phyloP scores from a whole-genome alignment of 768 basidiomycete genomes.

The Collybia mongolica region DNA sequence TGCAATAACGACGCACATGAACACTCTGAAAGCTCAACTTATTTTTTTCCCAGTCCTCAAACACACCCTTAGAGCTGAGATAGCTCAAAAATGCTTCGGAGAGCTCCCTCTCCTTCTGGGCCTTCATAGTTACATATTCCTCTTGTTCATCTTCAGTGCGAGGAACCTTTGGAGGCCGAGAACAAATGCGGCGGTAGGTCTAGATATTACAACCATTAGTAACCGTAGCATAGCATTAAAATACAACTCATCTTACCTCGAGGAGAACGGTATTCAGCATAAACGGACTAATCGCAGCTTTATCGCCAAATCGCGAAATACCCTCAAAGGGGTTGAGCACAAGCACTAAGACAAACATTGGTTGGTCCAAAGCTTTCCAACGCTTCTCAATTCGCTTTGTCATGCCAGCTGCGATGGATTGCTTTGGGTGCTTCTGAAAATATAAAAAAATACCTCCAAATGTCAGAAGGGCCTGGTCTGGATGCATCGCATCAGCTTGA shows the following conservation, averaged over 20 bases:
- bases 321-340: conserved; percentile 27
- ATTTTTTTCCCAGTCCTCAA: conserved; percentile 19
- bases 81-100: conserved; percentile 19
- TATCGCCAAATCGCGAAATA: conserved; percentile 23
- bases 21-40: too few species aligned
- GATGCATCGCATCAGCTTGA: conserved; percentile 19
- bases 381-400: conserved; percentile 22
- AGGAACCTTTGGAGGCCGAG: conserved; percentile 11
- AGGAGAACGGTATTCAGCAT: conserved; percentile 18
- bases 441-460: conserved; percentile 24
- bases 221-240: background rate
- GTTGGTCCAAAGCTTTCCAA: conserved; percentile 28
- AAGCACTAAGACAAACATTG: conserved; percentile 23
- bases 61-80: conserved; percentile 11
- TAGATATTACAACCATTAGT: conserved; percentile 3
- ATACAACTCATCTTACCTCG: conserved; percentile 12
- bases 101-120: conserved; percentile 15
- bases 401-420: conserved; percentile 18
- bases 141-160: too few species aligned
- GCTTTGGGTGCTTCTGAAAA: conserved; percentile 22
- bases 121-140: too few species aligned
- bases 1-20: too few species aligned
- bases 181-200: conserved; percentile 13
- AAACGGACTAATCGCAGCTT: conserved; percentile 20
- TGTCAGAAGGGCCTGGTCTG: conserved; percentile 24